A percentile compares a stretch with the other conserved stretches of the same genome.
Evolutionary conservation across 129 eudicot species (phyloP).

Genomic region (Centaurea solstitialis): DNA sequence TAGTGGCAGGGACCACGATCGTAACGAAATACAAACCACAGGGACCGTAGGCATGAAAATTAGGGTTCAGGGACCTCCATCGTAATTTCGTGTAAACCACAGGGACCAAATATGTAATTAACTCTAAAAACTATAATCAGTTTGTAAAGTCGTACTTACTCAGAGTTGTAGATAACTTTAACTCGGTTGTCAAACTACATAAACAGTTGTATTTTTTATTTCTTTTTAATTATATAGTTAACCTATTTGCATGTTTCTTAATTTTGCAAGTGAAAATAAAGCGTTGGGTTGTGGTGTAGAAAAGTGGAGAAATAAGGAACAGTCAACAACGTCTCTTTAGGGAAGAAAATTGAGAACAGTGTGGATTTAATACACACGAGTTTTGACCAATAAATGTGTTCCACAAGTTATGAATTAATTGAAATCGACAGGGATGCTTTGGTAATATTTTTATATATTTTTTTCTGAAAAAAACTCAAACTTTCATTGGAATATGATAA

Average conservation of each 20-base stretch:
- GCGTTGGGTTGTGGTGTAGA: not conserved
- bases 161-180: not conserved
- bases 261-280: not conserved
- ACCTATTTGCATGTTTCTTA: not conserved
- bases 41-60: too few relatives aligned
- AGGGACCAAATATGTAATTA: too few relatives aligned
- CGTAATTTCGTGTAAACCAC: too few relatives aligned
- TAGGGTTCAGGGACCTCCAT: too few relatives aligned
- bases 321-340: slow-evolving; percentile 35
- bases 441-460: not conserved
- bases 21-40: too few relatives aligned
- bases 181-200: not conserved
- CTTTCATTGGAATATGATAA: too few relatives aligned
- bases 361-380: slow-evolving; percentile 17
- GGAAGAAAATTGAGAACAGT: slow-evolving; percentile 11
- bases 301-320: slow-evolving; percentile 6
- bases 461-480: too few relatives aligned
- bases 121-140: not conserved
- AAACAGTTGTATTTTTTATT: not conserved
- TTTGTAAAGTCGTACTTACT: not conserved
- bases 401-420: not conserved
- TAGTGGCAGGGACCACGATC: too few relatives aligned
- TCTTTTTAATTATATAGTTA: not conserved
- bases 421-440: not conserved
- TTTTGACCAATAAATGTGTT: slow-evolving; percentile 21